Evolutionary conservation across 495 filamentous ascomycete species (phyloP), one percentile per base, ranked within the genome.

Genomic region (Annulohypoxylon stygium): DNA sequence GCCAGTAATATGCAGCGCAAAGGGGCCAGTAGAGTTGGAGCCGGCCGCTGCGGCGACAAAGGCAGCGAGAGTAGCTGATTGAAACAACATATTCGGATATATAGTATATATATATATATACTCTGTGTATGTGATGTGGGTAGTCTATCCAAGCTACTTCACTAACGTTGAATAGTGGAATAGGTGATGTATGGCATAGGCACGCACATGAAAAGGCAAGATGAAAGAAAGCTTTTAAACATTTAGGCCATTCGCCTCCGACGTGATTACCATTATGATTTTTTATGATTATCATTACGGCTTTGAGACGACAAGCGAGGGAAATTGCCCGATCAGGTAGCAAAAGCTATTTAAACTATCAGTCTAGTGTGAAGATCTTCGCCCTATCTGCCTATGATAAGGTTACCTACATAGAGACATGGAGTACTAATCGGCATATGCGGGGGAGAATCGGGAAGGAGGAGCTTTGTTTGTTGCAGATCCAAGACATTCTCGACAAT

Each of bases 21-120:
- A 77, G 37, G 75, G 75, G 0, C 75, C 75, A n/a, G 74, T 65
- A 3, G 71, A 20, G 33, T 77, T 65, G 20, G 33, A 54, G 41
- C 70, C 69, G 30, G 62, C 59, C 18, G 57, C 63, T 26, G 59
- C 61, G 8, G 69, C 61, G 41, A 39, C 69, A 25, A 70, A 45
- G 36, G 53, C 61, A 3, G 62, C 55, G 4, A 71, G 12, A 14
- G 69, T 55, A 65, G 62, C 26, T 30, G 37, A 47, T 36, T n/a
- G 53, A 30, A 61, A 61, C 33, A 66, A 47, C 69, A 71, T 71
- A 25, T 71, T 66, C 50, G 23, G 6, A 20, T 43, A 6, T 39
- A 1, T 3, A 45, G 3, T 30, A 6, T 30, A 30, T 30, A 30
- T 23, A 23, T 23, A 30, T 30, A 30, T 30, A 6, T 30, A 30